Evolutionary conservation across 805 yeast genomes (phyloP).

Genomic region (Hanseniaspora jakobsenii): DNA sequence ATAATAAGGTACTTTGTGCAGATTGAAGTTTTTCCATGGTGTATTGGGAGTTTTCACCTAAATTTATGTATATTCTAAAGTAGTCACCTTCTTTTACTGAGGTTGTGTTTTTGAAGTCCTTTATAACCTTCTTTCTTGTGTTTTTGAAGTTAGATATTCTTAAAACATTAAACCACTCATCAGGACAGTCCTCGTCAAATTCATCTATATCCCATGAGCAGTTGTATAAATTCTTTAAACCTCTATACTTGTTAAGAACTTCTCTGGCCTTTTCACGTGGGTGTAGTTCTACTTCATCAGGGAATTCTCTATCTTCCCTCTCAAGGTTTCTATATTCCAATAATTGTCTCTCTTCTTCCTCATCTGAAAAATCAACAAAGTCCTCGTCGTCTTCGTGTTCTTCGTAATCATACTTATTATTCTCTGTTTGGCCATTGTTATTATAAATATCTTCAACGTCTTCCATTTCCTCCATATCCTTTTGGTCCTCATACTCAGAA

Average conservation of each 20-base stretch:
- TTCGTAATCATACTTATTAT: conserved; percentile 31
- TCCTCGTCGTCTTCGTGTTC: conserved; percentile 42
- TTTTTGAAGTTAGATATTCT: conserved; percentile 67
- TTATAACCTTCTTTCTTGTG: conserved; percentile 54
- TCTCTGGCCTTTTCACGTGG: conserved; percentile 69
- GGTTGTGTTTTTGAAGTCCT: conserved; percentile 40
- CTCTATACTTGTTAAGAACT: conserved; percentile 67
- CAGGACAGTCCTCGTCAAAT: conserved; percentile 60
- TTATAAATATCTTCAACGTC: conserved; percentile 21
- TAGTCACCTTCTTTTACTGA: conserved; percentile 51
- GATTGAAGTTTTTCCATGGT: conserved; percentile 33
- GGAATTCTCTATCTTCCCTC: conserved; percentile 80
- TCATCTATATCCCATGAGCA: conserved; percentile 86
- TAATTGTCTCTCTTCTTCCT: conserved; percentile 73
- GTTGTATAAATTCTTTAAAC: conserved; percentile 67
- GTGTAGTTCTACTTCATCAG: conserved; percentile 81
- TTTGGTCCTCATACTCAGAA: conserved; percentile 28
- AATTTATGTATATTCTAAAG: conserved; percentile 47
- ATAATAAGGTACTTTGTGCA: conserved; percentile 39
- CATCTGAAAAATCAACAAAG: conserved; percentile 63
- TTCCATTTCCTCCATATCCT: conserved; percentile 23
- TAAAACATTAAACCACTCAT: conserved; percentile 62
- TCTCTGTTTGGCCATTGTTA: conserved; percentile 26
- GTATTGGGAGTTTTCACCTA: conserved; percentile 32
- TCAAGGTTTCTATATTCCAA: conserved; percentile 54